These are phyloP conservation scores for Mucor sp. DNA, from an alignment of 371 early-diverging fungal species.

Conservation along the genomic window DNA sequence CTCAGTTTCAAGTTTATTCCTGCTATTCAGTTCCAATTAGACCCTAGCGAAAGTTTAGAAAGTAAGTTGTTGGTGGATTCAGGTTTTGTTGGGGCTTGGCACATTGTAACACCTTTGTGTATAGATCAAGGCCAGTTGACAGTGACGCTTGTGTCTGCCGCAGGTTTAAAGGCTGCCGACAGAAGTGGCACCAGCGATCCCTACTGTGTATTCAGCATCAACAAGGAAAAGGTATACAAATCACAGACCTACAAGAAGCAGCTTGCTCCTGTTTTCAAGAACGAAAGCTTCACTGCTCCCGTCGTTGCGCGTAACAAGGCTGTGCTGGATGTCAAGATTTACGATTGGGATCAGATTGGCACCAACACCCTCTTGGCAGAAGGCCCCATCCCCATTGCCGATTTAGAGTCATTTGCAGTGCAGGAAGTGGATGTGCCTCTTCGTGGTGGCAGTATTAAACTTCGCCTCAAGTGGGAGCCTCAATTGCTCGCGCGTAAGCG, in stretches of 20 bases:
- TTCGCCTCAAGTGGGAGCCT: conserved; percentile 37
- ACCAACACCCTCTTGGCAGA: conserved; percentile 52
- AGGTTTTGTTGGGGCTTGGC: not conserved
- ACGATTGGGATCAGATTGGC: conserved; percentile 77
- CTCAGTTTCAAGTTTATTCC: conserved; percentile 32
- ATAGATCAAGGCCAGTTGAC: conserved; percentile 38
- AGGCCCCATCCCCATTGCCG: conserved; percentile 21
- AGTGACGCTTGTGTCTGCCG: conserved; percentile 32
- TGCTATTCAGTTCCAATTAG: conserved; percentile 28
- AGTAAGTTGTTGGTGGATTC: conserved; percentile 17
- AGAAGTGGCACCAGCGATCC: conserved; percentile 75
- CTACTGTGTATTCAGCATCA: conserved; percentile 65
- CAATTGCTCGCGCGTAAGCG: conserved; percentile 32
- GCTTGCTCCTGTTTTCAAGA: conserved; percentile 73
- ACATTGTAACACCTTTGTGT: not conserved
- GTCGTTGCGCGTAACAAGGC: conserved; percentile 51
- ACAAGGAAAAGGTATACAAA: conserved; percentile 75
- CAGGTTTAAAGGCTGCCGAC: conserved; percentile 42
- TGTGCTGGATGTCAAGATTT: conserved; percentile 59
- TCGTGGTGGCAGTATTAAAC: conserved; percentile 11
- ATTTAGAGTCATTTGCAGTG: conserved; percentile 24
- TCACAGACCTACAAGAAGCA: conserved; percentile 75
- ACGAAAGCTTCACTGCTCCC: conserved; percentile 66
- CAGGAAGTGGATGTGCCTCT: conserved; percentile 19
- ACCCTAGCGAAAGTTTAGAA: conserved; percentile 39